A percentile compares a stretch with the other conserved stretches of the same genome.
Evolutionary conservation across 208 protist genomes (phyloP).

Genomic region (Strigomonas oncopelti): DNA sequence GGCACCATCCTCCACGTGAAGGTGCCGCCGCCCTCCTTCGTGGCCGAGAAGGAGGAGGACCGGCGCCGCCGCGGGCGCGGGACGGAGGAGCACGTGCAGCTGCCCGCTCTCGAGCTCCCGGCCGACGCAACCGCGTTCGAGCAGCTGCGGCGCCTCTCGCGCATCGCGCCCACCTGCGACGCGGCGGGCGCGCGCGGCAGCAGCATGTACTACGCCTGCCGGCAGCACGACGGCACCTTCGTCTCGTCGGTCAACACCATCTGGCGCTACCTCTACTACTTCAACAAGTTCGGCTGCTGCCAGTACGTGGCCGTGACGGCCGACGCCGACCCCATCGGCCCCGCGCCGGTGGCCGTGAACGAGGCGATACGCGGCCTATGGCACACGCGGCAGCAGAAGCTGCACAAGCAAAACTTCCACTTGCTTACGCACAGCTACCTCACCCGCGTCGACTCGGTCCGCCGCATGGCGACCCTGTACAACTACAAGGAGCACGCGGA

Average conservation of each 20-base stretch:
- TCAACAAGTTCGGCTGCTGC: conserved; percentile 61
- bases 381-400: conserved; percentile 31
- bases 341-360: conserved; percentile 51
- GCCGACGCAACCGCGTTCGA: background rate
- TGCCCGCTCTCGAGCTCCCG: background rate
- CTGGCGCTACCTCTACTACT: conserved; percentile 70
- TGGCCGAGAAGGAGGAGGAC: conserved; percentile 27
- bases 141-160: background rate
- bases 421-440: conserved; percentile 47
- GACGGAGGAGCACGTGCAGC: background rate
- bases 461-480: conserved; percentile 59
- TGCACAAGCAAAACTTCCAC: conserved; percentile 19
- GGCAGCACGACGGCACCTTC: conserved; percentile 82
- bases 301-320: conserved; percentile 53
- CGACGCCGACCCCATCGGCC: conserved; percentile 54
- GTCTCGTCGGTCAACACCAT: conserved; percentile 75
- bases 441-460: conserved; percentile 35
- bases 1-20: conserved; percentile 80
- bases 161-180: background rate
- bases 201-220: conserved; percentile 26
- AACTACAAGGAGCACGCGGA: conserved; percentile 55
- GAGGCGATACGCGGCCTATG: conserved; percentile 46
- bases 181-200: background rate
- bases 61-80: conserved; percentile 5
- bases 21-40: conserved; percentile 72